A percentile compares a stretch with the other conserved stretches of the same genome.
These are phyloP conservation scores for Antrodiella citrinella DNA, from an alignment of 768 basidiomycete genomes.

Conservation along the genomic window DNA sequence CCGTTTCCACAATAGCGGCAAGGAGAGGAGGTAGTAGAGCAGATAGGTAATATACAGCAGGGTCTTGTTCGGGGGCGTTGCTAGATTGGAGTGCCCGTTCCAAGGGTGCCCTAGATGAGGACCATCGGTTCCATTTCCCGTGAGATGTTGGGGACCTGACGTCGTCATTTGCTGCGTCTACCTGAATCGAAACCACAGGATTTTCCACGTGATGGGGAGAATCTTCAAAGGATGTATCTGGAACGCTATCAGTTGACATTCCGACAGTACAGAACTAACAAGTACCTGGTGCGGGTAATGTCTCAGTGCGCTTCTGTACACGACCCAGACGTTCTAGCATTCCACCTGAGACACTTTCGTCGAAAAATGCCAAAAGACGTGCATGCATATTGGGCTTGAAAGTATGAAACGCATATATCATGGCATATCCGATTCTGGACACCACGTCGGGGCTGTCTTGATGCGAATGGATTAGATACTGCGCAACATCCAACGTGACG, in stretches of 20 bases:
- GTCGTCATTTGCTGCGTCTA: conserved; percentile 39
- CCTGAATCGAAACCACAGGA: conserved; percentile 50
- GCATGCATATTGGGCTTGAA: conserved; percentile 57
- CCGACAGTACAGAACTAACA: too few species aligned
- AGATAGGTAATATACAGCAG: conserved; percentile 48
- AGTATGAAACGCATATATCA: conserved; percentile 69
- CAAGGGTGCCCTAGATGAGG: conserved; percentile 4
- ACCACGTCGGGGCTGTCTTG: conserved; percentile 41
- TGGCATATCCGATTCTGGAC: conserved; percentile 54
- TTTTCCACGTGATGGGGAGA: not conserved
- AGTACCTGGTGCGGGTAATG: not conserved
- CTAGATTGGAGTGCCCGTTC: conserved; percentile 32
- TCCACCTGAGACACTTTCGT: conserved; percentile 47
- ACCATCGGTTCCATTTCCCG: conserved; percentile 18
- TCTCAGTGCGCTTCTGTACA: conserved; percentile 9
- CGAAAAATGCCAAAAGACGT: conserved; percentile 61
- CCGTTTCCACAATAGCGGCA: conserved; percentile 48
- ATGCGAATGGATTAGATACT: conserved; percentile 51
- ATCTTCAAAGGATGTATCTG: conserved; percentile 1
- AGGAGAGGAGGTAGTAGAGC: conserved; percentile 59
- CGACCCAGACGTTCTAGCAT: conserved; percentile 40
- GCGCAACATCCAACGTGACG: conserved; percentile 62
- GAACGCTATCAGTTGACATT: not conserved
- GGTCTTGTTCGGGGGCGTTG: conserved; percentile 48
- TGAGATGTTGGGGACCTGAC: not conserved